These are phyloP conservation scores for Clathrospora elynae DNA, from an alignment of 2,329 filamentous ascomycete genomes.

Conservation along the genomic window DNA sequence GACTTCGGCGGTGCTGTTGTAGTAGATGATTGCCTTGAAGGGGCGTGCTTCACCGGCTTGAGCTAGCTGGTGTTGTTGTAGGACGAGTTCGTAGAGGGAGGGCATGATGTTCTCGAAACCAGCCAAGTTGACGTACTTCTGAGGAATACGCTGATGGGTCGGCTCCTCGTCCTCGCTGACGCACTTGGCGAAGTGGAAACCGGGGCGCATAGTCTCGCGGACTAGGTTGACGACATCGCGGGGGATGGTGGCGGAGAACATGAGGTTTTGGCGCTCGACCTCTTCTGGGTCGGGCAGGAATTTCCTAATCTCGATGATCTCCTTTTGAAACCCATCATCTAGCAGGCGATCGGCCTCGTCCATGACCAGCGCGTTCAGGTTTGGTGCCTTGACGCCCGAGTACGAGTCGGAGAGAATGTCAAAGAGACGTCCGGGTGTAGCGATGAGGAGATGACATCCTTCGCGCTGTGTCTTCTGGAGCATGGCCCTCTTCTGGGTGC, in stretches of 20 bases:
- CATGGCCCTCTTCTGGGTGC: slow-evolving; percentile 75
- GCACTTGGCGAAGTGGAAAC: slow-evolving; percentile 91
- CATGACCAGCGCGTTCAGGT: slow-evolving; percentile 64
- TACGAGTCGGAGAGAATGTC: slow-evolving; percentile 74
- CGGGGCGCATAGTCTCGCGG: slow-evolving; percentile 73
- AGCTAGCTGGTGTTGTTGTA: slow-evolving; percentile 60
- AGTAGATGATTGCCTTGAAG: slow-evolving; percentile 97
- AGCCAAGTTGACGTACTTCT: slow-evolving; percentile 70
- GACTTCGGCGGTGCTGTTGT: slow-evolving; percentile 77
- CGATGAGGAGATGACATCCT: slow-evolving; percentile 88
- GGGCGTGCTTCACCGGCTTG: slow-evolving; percentile 57
- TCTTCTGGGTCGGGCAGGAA: slow-evolving; percentile 65
- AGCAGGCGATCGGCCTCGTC: slow-evolving; percentile 72
- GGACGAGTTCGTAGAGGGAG: slow-evolving; percentile 74
- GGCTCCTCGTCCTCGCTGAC: slow-evolving; percentile 79
- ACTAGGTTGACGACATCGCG: slow-evolving; percentile 81
- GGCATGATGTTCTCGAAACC: slow-evolving; percentile 79
- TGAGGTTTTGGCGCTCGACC: slow-evolving; percentile 81
- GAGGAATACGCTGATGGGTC: slow-evolving; percentile 84
- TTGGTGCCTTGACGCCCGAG: slow-evolving; percentile 67
- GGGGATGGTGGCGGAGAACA: slow-evolving; percentile 94
- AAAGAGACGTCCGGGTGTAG: slow-evolving; percentile 83
- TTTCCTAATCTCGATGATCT: slow-evolving; percentile 55
- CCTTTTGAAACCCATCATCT: slow-evolving; percentile 60
- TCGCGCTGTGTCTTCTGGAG: slow-evolving; percentile 69